Evolutionary conservation across 495 filamentous ascomycete species (phyloP), one percentile per base, ranked within the genome.

Genomic region (Lasiosphaeria ovina): DNA sequence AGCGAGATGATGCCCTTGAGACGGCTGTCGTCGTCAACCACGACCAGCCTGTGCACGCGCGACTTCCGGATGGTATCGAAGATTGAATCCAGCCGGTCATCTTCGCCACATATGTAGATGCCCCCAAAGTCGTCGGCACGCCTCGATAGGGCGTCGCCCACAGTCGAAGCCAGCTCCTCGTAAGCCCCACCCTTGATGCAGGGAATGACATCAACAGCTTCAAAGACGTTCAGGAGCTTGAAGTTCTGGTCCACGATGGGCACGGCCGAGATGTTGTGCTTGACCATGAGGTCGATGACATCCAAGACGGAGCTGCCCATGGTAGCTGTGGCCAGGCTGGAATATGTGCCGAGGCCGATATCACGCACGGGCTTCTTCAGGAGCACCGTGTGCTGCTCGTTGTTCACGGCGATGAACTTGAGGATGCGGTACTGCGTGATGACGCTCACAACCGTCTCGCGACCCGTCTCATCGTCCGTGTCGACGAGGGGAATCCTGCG

Each of bases 381-480:
- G 76, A 91, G 85, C 73, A 92, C 87, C 8, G 92, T 97, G 72
- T 97, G 87, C 52, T 83, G 83, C 38, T 98, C 93, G 71, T 98
- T 99, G 66, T 81, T 81, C 77, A 99, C 94, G 10, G 95, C 92
- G 40, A 99, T 92, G 66, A 99, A 99, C 70, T 98, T 98, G 57
- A 99, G 82, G 63, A 99, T 98, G 52, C 94, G 87, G 72, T 98
- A 99, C 73, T 99, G 94, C 11, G 94, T 99, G 44, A 99, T 85
- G 36, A 99, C 93, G 65, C 91, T 96, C 56, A 98, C 90, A 3
- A 99, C 93, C 80, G 93, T 94, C 62, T 93, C 84, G 51, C 93
- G 84, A 55, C 89, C 85, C 7, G 94, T 98, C 75, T 99, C 95
- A 71, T 96, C 93, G 71, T 99, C 94, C 52, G 90, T 81, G 67